These are phyloP conservation scores for Aspergillus heteromorphus DNA, from an alignment of 495 filamentous ascomycete genomes.

Conservation along the genomic window DNA sequence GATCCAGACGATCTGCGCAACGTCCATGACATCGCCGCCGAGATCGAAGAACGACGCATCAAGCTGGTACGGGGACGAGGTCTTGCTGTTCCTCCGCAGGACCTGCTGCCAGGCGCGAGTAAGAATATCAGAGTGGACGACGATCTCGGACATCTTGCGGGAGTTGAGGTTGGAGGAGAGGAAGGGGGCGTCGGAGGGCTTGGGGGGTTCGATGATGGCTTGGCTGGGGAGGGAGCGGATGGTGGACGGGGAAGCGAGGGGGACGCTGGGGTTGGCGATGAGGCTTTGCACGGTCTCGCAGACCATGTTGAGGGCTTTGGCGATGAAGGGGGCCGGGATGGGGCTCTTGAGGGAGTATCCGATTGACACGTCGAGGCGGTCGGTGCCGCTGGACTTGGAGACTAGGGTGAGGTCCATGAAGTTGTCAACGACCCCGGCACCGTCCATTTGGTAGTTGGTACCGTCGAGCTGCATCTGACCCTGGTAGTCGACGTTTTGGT, in stretches of 20 bases:
- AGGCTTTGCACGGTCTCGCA: conserved; percentile 43
- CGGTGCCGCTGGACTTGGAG: conserved; percentile 38
- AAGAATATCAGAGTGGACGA: conserved; percentile 42
- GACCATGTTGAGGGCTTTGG: conserved; percentile 44
- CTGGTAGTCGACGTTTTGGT: conserved; percentile 43
- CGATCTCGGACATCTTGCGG: conserved; percentile 42
- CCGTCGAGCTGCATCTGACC: conserved; percentile 40
- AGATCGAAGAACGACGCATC: conserved; percentile 49
- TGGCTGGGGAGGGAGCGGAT: conserved; percentile 31
- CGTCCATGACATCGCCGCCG: conserved; percentile 48
- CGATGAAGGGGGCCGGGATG: conserved; percentile 35
- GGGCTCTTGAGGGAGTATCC: conserved; percentile 42
- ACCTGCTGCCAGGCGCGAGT: conserved; percentile 48
- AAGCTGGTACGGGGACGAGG: conserved; percentile 34
- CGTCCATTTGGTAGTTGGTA: conserved; percentile 44
- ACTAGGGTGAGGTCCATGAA: conserved; percentile 46
- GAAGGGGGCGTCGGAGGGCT: conserved; percentile 24
- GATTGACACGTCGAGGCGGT: conserved; percentile 38
- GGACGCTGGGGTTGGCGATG: conserved; percentile 36
- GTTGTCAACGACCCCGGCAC: conserved; percentile 45
- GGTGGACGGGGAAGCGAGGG: conserved; percentile 39
- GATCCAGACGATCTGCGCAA: conserved; percentile 44
- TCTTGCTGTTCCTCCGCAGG: conserved; percentile 23
- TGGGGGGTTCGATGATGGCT: conserved; percentile 23
- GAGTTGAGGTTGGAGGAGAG: conserved; percentile 36